Conservation (phyloP, 2,329 filamentous ascomycete genomes). For the Aureobasidium uvarum region DNA sequence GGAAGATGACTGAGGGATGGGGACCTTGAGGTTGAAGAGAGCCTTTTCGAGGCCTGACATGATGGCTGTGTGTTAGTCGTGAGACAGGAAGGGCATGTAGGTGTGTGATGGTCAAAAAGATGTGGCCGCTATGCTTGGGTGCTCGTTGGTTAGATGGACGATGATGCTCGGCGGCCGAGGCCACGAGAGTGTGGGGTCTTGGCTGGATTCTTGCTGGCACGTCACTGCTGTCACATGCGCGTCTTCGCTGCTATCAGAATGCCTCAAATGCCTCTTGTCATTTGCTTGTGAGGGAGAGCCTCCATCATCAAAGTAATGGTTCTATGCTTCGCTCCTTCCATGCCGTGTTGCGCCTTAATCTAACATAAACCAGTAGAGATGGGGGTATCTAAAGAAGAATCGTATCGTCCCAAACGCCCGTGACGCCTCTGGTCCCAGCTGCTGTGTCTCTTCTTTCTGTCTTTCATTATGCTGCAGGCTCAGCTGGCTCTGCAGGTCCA, state of each 20-base stretch:
- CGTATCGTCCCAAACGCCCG: constrained; percentile 18
- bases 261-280: neutral
- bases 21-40: constrained; percentile 61
- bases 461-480: constrained; percentile 5
- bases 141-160: neutral
- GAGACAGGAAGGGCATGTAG: constrained; percentile 10
- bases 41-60: constrained; percentile 64
- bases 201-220: neutral
- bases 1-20: neutral
- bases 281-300: neutral
- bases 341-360: neutral
- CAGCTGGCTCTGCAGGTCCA: constrained; percentile 24
- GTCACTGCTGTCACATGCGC: constrained; percentile 27
- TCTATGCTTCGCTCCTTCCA: neutral
- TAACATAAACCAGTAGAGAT: constrained; percentile 7
- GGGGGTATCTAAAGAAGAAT: constrained; percentile 24
- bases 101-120: constrained; percentile 7
- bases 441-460: neutral
- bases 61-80: constrained; percentile 27
- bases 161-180: constrained; percentile 11
- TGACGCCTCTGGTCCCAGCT: constrained; percentile 15
- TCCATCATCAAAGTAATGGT: neutral
- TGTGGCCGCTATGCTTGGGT: neutral
- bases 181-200: constrained; percentile 25
- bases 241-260: neutral